Evolutionary conservation across 208 protist species (phyloP).

Genomic region (Leishmania turanica): DNA sequence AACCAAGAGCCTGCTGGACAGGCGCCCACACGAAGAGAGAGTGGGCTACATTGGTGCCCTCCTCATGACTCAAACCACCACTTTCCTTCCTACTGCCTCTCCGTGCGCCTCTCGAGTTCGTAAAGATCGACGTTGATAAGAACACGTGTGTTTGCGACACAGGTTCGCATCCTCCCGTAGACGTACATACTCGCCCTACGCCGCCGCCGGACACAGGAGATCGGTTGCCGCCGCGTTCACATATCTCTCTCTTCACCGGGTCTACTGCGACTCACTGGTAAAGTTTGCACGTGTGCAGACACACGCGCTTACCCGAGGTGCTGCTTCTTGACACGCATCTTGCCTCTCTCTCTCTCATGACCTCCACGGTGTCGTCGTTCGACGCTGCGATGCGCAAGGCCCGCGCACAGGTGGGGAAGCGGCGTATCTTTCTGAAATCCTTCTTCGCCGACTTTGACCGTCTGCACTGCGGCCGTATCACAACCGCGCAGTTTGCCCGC

Average conservation of each 20-base stretch:
- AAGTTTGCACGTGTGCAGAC: not conserved
- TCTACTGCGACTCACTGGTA: not conserved
- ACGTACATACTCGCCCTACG: not conserved
- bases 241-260: not conserved
- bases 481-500: conserved; percentile 72
- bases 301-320: not conserved
- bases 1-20: not conserved
- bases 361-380: not conserved
- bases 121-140: not conserved
- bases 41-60: not conserved
- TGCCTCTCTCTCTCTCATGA: conserved; percentile 6
- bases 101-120: not conserved
- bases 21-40: not conserved
- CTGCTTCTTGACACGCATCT: not conserved
- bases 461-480: conserved; percentile 78
- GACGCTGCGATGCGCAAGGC: conserved; percentile 47
- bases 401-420: conserved; percentile 52
- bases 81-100: not conserved
- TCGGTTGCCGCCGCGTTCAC: not conserved
- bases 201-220: not conserved
- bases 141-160: not conserved
- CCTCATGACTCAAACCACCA: not conserved
- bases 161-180: not conserved
- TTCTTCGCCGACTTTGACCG: conserved; percentile 88
- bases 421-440: conserved; percentile 77